These are phyloP conservation scores for Auriscalpium vulgare DNA, from an alignment of 768 basidiomycete species.

Conservation along the genomic window DNA sequence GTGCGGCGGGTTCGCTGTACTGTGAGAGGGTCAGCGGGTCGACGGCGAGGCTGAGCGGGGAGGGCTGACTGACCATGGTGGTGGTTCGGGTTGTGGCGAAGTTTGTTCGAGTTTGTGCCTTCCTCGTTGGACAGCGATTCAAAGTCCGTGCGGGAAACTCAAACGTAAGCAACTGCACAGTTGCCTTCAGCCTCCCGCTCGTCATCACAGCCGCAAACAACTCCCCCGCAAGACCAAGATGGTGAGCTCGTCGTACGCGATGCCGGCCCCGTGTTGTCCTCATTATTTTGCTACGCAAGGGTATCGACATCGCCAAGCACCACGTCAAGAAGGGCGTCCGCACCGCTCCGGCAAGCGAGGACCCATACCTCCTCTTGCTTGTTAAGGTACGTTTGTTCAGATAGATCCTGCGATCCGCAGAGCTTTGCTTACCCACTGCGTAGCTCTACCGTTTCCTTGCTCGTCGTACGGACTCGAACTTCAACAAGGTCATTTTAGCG, in stretches of 20 bases:
- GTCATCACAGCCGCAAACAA: constrained; percentile 36
- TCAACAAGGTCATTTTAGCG: constrained; percentile 72
- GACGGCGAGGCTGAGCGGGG: constrained; percentile 3
- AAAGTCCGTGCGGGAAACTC: constrained; percentile 28
- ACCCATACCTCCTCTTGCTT: constrained; percentile 95
- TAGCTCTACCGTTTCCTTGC: constrained; percentile 99
- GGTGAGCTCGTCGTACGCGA: constrained; percentile 56
- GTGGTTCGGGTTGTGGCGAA: constrained; percentile 27
- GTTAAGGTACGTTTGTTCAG: constrained; percentile 66
- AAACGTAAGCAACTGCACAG: constrained; percentile 47
- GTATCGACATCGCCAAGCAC: constrained; percentile 93
- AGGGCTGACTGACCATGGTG: constrained; percentile 56
- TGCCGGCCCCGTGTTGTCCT: constrained; percentile 14
- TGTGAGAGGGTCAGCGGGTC: constrained; percentile 23
- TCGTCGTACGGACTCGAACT: constrained; percentile 88
- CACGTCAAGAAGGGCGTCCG: constrained; percentile 98
- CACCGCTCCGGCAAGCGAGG: constrained; percentile 96
- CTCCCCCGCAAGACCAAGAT: constrained; percentile 52
- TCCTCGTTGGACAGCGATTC: constrained; percentile 5
- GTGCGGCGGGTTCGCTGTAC: constrained; percentile 57
- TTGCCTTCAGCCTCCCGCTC: constrained; percentile 43
- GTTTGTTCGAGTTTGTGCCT: constrained; percentile 23
- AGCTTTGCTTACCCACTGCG: constrained; percentile 4
- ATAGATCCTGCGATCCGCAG: not conserved
- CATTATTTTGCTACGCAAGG: constrained; percentile 35